Conservation (phyloP, 2,329 filamentous ascomycete species). For the Stemphylium vesicarium region DNA sequence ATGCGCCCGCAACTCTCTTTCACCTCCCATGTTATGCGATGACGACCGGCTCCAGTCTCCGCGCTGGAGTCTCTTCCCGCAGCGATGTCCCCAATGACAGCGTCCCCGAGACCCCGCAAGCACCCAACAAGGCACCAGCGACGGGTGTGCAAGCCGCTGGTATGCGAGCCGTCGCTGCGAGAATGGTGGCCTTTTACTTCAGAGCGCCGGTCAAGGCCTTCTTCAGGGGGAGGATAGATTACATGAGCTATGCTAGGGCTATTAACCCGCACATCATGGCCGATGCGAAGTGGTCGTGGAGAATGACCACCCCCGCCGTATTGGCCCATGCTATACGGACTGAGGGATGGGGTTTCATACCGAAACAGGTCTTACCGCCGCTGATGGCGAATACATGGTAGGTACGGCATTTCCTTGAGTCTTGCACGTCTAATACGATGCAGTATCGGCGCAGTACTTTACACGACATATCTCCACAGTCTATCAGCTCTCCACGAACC, state of each 20-base stretch:
- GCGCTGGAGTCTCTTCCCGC: conserved; percentile 40
- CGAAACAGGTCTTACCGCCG: conserved; percentile 78
- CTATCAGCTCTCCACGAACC: conserved; percentile 71
- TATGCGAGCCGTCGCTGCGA: conserved; percentile 81
- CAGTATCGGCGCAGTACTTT: conserved; percentile 74
- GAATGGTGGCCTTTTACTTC: conserved; percentile 89
- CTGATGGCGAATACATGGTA: conserved; percentile 74
- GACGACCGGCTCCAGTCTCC: conserved; percentile 45
- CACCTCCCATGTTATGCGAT: conserved; percentile 43
- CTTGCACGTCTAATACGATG: conserved; percentile 12
- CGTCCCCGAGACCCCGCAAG: conserved; percentile 28
- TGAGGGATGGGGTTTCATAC: conserved; percentile 77
- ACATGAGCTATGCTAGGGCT: conserved; percentile 68
- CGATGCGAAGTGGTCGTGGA: conserved; percentile 63
- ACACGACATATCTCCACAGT: conserved; percentile 76
- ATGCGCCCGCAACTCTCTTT: conserved; percentile 25
- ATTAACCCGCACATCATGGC: conserved; percentile 63
- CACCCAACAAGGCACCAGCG: conserved; percentile 62
- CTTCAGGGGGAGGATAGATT: conserved; percentile 89
- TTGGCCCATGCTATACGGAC: conserved; percentile 70
- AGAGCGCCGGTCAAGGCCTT: conserved; percentile 90
- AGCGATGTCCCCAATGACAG: conserved; percentile 23
- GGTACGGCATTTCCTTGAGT: conserved; percentile 1
- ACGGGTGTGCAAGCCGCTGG: conserved; percentile 84
- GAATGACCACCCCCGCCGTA: conserved; percentile 72